These are phyloP conservation scores for Setomelanomma holmii DNA, from an alignment of 2,329 filamentous ascomycete genomes.

Conservation along the genomic window DNA sequence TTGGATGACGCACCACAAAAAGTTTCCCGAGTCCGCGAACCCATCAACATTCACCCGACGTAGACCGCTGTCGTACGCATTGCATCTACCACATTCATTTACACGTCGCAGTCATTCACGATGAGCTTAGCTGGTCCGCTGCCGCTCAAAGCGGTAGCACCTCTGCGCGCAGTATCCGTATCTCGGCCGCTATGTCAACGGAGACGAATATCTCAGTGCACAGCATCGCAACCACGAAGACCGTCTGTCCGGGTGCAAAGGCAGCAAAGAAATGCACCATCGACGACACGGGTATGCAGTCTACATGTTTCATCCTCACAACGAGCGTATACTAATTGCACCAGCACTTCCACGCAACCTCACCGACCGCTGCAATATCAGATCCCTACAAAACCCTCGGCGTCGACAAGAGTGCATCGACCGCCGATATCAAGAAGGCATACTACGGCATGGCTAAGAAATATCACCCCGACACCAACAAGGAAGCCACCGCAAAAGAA, in stretches of 20 bases:
- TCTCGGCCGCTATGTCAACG: slow-evolving; percentile 36
- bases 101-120: slow-evolving; percentile 9
- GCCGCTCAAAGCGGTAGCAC: slow-evolving; percentile 41
- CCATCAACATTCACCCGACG: not conserved
- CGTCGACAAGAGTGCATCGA: slow-evolving; percentile 79
- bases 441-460: slow-evolving; percentile 99
- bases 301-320: not conserved
- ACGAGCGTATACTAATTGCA: slow-evolving; percentile 17
- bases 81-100: slow-evolving; percentile 21
- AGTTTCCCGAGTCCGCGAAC: slow-evolving; percentile 6
- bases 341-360: slow-evolving; percentile 47
- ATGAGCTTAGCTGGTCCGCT: slow-evolving; percentile 48
- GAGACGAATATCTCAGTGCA: slow-evolving; percentile 37
- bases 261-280: slow-evolving; percentile 19
- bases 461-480: slow-evolving; percentile 97
- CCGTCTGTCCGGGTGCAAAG: slow-evolving; percentile 29
- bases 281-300: slow-evolving; percentile 40
- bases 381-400: slow-evolving; percentile 91
- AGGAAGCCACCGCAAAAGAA: slow-evolving; percentile 90
- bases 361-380: slow-evolving; percentile 69
- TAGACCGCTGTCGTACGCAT: not conserved
- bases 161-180: slow-evolving; percentile 41
- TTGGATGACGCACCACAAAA: slow-evolving; percentile 13
- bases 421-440: slow-evolving; percentile 94
- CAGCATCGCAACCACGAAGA: slow-evolving; percentile 33